Percentiles rank a stretch among this genome's conserved stretches.
Evolutionary conservation across 2,329 filamentous ascomycete genomes (phyloP).

Genomic region (Cladophialophora yegresii): DNA sequence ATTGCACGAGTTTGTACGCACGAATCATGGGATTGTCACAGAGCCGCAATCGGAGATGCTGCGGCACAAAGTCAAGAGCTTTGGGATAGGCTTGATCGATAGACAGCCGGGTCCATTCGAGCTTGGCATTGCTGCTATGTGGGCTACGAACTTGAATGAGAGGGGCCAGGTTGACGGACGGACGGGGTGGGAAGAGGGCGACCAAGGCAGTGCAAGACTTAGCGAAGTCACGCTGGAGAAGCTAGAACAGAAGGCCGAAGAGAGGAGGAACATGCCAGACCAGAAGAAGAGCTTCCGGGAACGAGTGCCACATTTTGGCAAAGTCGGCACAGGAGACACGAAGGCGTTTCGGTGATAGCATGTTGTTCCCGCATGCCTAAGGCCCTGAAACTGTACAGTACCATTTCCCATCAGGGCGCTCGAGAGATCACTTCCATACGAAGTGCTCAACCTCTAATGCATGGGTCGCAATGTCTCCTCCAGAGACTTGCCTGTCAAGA

Average conservation of each 20-base stretch:
- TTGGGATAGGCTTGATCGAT: conserved; percentile 88
- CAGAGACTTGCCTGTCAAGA: conserved; percentile 61
- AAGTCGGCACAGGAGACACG: conserved; percentile 28
- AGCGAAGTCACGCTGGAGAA: conserved; percentile 36
- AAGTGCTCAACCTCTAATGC: conserved; percentile 9
- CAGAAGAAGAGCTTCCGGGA: conserved; percentile 30
- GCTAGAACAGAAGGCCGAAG: conserved; percentile 34
- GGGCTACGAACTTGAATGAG: conserved; percentile 77
- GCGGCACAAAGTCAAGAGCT: conserved; percentile 77
- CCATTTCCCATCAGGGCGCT: not conserved
- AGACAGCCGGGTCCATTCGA: conserved; percentile 86
- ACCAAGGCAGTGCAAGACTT: conserved; percentile 36
- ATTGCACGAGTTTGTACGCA: conserved; percentile 91
- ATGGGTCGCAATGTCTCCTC: conserved; percentile 27
- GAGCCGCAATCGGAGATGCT: conserved; percentile 91
- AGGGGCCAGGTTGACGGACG: conserved; percentile 39
- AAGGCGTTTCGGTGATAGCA: conserved; percentile 21
- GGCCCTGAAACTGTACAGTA: not conserved
- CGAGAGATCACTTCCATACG: not conserved
- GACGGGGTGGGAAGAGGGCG: conserved; percentile 36
- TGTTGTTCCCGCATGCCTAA: not conserved
- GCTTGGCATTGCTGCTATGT: conserved; percentile 79
- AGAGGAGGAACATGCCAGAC: conserved; percentile 33
- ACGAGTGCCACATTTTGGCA: conserved; percentile 32
- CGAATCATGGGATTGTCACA: conserved; percentile 86